A percentile compares a stretch with the other conserved stretches of the same genome.
Evolutionary conservation across 2,329 filamentous ascomycete species (phyloP).

Genomic region (Epichloe hybrida): DNA sequence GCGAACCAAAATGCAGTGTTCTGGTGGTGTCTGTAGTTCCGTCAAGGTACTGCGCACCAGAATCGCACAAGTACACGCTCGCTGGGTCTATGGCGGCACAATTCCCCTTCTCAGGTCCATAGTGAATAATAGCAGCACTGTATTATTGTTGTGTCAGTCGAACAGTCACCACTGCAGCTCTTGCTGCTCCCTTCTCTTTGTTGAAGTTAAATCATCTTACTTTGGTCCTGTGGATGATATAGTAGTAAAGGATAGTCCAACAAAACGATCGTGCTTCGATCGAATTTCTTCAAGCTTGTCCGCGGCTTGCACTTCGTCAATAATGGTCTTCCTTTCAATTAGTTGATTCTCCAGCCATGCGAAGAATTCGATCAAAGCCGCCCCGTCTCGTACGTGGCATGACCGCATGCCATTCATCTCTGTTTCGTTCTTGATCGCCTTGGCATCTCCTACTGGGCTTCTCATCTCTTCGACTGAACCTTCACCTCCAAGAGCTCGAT

Average conservation of each 20-base stretch:
- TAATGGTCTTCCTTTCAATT: slow-evolving; percentile 50
- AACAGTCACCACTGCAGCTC: background rate
- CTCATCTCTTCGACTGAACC: slow-evolving; percentile 72
- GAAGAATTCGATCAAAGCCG: slow-evolving; percentile 82
- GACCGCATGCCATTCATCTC: slow-evolving; percentile 87
- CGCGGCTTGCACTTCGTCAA: slow-evolving; percentile 86
- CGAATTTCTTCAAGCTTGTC: slow-evolving; percentile 76
- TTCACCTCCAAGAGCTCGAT: slow-evolving; percentile 72
- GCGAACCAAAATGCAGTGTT: slow-evolving; percentile 81
- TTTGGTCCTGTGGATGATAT: slow-evolving; percentile 86
- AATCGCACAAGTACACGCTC: slow-evolving; percentile 88
- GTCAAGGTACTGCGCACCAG: slow-evolving; percentile 89
- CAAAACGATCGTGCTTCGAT: slow-evolving; percentile 57
- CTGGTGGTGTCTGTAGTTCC: slow-evolving; percentile 93
- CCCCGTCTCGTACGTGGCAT: slow-evolving; percentile 88
- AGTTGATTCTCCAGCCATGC: slow-evolving; percentile 93
- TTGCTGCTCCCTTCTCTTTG: background rate
- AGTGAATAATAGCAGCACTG: slow-evolving; percentile 92
- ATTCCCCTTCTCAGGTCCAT: slow-evolving; percentile 70
- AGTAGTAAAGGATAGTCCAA: slow-evolving; percentile 85
- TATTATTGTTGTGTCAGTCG: background rate
- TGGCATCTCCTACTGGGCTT: slow-evolving; percentile 79
- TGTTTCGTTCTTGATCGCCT: slow-evolving; percentile 84
- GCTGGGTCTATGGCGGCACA: slow-evolving; percentile 76
- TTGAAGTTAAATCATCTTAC: slow-evolving; percentile 23